These are phyloP conservation scores for Aaosphaeria arxii DNA, from an alignment of 2,329 filamentous ascomycete genomes.

Conservation along the genomic window DNA sequence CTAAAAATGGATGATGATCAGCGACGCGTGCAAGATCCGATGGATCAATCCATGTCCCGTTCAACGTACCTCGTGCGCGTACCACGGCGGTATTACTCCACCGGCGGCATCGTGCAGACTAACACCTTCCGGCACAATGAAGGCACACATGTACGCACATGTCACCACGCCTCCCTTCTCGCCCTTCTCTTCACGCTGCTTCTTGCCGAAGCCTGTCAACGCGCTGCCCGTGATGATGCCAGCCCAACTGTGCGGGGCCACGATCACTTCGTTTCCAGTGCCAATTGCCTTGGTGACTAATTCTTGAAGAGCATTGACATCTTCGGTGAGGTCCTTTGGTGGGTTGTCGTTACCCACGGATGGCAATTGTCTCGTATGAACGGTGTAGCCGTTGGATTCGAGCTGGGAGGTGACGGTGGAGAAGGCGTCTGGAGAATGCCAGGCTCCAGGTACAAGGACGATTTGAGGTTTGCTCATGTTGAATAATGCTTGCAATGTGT, in stretches of 20 bases:
- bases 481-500: background rate
- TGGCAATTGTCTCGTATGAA: constrained; percentile 24
- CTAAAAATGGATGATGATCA: background rate
- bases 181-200: constrained; percentile 29
- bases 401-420: constrained; percentile 23
- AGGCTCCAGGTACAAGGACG: constrained; percentile 37
- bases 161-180: constrained; percentile 39
- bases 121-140: constrained; percentile 33
- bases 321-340: constrained; percentile 27
- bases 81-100: constrained; percentile 22
- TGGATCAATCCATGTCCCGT: no score
- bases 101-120: constrained; percentile 29
- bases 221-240: constrained; percentile 40
- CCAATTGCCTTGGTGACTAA: constrained; percentile 37
- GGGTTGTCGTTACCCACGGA: constrained; percentile 21
- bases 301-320: constrained; percentile 31
- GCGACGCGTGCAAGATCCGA: no score
- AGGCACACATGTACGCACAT: constrained; percentile 36
- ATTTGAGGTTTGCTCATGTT: constrained; percentile 30
- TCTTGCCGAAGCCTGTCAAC: constrained; percentile 32
- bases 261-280: constrained; percentile 40
- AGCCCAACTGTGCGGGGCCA: constrained; percentile 46
- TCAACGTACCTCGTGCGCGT: constrained; percentile 19
- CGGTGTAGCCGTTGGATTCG: constrained; percentile 26
- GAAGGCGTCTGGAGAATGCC: constrained; percentile 33